A percentile compares a stretch with the other conserved stretches of the same genome.
phyloP scores from a whole-genome alignment of 169 alveolate species.

The Fabrea salina region DNA sequence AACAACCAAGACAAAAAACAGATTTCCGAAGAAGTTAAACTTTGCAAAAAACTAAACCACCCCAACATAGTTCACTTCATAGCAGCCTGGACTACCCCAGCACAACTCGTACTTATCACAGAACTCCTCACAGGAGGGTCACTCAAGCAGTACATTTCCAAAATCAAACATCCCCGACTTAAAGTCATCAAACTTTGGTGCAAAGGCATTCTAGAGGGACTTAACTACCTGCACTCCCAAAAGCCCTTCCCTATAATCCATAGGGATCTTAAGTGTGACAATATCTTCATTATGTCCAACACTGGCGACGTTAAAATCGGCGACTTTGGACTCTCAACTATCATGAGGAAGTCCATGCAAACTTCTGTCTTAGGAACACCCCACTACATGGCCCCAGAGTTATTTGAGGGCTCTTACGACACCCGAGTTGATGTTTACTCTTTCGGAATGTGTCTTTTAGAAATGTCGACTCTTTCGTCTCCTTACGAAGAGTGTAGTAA shows the following conservation, averaged over 20 bases:
- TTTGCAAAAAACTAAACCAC: slow-evolving; percentile 61
- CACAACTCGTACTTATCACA: slow-evolving; percentile 65
- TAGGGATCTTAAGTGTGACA: slow-evolving; percentile 74
- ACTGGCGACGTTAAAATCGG: slow-evolving; percentile 75
- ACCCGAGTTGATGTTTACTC: slow-evolving; percentile 89
- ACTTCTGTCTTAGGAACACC: slow-evolving; percentile 62
- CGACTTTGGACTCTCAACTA: slow-evolving; percentile 67
- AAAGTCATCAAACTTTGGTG: slow-evolving; percentile 72
- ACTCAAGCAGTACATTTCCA: slow-evolving; percentile 51
- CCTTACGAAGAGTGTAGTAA: slow-evolving; percentile 85
- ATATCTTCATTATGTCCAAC: slow-evolving; percentile 65
- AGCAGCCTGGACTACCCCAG: slow-evolving; percentile 51
- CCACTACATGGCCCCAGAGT: slow-evolving; percentile 92
- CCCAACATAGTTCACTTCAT: slow-evolving; percentile 67
- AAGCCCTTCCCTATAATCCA: slow-evolving; percentile 70
- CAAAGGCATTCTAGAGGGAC: slow-evolving; percentile 71
- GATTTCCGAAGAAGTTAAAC: slow-evolving; percentile 55
- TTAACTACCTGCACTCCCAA: slow-evolving; percentile 70
- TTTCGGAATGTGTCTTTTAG: slow-evolving; percentile 89
- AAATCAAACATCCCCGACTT: slow-evolving; percentile 63
- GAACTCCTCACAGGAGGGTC: slow-evolving; percentile 75
- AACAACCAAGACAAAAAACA: slow-evolving; percentile 48
- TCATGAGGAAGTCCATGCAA: background rate
- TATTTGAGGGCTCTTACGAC: slow-evolving; percentile 85
- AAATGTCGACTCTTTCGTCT: slow-evolving; percentile 75